These are phyloP conservation scores for Colletotrichum sp. DNA, from an alignment of 2,329 filamentous ascomycete genomes.

Conservation along the genomic window DNA sequence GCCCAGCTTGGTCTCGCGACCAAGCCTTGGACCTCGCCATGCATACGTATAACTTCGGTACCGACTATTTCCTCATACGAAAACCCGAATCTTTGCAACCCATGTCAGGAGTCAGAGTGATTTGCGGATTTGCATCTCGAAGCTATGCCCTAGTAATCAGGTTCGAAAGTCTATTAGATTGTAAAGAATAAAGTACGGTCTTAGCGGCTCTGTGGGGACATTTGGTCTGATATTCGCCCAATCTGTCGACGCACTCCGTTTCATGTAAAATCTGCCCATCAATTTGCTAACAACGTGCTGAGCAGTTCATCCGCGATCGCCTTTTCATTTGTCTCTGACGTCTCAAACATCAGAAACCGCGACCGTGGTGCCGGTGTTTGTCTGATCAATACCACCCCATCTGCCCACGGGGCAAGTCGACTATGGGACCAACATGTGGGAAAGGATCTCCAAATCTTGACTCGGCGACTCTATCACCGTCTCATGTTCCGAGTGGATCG, in stretches of 20 bases:
- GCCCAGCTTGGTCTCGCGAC: background rate
- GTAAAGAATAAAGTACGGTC: background rate
- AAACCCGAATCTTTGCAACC: background rate
- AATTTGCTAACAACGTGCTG: background rate
- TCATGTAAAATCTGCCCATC: background rate
- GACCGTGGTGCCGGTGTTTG: background rate
- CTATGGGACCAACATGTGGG: background rate
- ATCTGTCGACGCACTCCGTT: background rate
- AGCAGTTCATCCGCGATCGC: background rate
- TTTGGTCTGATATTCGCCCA: background rate
- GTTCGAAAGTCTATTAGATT: background rate
- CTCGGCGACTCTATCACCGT: background rate
- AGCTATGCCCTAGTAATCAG: background rate
- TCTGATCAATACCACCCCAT: background rate
- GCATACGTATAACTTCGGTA: background rate
- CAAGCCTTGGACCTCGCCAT: background rate
- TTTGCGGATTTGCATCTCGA: background rate
- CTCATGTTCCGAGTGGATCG: background rate
- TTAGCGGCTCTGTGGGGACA: background rate
- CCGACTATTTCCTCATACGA: background rate
- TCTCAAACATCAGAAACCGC: background rate
- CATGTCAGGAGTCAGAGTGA: background rate
- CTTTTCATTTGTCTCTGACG: background rate
- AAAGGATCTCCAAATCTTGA: background rate
- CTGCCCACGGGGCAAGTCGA: background rate